Evolutionary conservation across 345 rosid species (phyloP).

Genomic region (Aurinia saxatilis): DNA sequence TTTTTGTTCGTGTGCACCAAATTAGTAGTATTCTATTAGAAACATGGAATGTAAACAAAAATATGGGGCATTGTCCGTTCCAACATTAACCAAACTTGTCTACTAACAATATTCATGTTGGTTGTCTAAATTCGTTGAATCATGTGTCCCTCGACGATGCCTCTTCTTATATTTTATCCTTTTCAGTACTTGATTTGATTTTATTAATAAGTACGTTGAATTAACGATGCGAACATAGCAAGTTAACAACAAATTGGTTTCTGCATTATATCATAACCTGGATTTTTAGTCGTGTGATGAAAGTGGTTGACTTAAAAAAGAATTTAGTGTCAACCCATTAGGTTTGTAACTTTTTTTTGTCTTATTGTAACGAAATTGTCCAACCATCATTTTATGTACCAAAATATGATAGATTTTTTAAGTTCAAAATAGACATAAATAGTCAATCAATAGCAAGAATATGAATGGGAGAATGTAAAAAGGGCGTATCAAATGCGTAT

Average conservation of each 20-base stretch:
- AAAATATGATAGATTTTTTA: too few species aligned
- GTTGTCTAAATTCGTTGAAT: constrained; percentile 22
- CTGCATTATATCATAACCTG: too few species aligned
- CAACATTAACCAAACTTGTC: constrained; percentile 27
- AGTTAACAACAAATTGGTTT: background rate
- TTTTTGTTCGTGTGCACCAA: background rate
- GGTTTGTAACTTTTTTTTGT: background rate
- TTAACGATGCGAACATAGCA: background rate
- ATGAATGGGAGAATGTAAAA: too few species aligned
- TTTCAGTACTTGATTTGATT: constrained; percentile 2
- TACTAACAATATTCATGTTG: constrained; percentile 4
- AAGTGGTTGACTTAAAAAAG: too few species aligned
- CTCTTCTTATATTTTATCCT: background rate
- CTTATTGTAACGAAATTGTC: background rate
- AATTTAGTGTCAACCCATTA: background rate
- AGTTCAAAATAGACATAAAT: too few species aligned
- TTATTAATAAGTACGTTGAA: background rate
- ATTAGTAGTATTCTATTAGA: background rate
- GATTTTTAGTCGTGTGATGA: too few species aligned
- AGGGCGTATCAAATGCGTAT: too few species aligned
- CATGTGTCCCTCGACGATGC: background rate
- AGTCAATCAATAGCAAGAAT: too few species aligned
- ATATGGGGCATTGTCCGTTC: constrained; percentile 13
- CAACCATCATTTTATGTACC: too few species aligned
- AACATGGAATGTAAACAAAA: constrained; percentile 18